A percentile compares a stretch with the other conserved stretches of the same genome.
phyloP scores from a whole-genome alignment of 2,329 filamentous ascomycete species.

The Calonectria fujianensis region DNA sequence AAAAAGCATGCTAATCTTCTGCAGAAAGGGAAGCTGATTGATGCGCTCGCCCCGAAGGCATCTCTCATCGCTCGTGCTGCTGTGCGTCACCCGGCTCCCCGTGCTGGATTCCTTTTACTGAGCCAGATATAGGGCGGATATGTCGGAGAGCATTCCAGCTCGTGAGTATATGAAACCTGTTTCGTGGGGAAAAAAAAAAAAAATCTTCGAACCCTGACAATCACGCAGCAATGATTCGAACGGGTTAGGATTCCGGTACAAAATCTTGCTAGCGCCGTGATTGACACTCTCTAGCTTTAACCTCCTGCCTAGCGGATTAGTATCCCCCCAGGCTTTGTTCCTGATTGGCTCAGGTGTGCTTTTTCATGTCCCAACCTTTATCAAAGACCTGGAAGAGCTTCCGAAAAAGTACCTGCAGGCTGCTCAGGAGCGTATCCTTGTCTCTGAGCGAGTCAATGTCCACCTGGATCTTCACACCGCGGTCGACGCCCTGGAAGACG shows the following conservation, averaged over 20 bases:
- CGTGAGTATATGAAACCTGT: constrained; percentile 22
- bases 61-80: constrained; percentile 35
- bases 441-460: constrained; percentile 77
- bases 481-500: constrained; percentile 80
- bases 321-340: constrained; percentile 33
- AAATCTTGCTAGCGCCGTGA: constrained; percentile 1
- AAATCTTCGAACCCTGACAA: constrained; percentile 15
- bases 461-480: constrained; percentile 78
- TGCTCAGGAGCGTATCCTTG: constrained; percentile 69
- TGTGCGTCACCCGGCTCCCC: constrained; percentile 18
- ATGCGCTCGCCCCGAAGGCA: constrained; percentile 34
- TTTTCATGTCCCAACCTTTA: constrained; percentile 41
- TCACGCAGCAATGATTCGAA: constrained; percentile 32
- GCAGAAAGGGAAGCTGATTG: constrained; percentile 40
- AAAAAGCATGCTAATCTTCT: not conserved
- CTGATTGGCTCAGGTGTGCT: constrained; percentile 38
- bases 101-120: constrained; percentile 4
- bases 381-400: constrained; percentile 59
- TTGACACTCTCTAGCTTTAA: constrained; percentile 33
- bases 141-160: constrained; percentile 41
- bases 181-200: not conserved
- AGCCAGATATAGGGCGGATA: constrained; percentile 41
- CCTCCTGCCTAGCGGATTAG: constrained; percentile 37
- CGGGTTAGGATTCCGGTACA: not conserved
- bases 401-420: constrained; percentile 59